Evolutionary conservation across 441 rosid species (phyloP).

Genomic region (Populus hybrid): DNA sequence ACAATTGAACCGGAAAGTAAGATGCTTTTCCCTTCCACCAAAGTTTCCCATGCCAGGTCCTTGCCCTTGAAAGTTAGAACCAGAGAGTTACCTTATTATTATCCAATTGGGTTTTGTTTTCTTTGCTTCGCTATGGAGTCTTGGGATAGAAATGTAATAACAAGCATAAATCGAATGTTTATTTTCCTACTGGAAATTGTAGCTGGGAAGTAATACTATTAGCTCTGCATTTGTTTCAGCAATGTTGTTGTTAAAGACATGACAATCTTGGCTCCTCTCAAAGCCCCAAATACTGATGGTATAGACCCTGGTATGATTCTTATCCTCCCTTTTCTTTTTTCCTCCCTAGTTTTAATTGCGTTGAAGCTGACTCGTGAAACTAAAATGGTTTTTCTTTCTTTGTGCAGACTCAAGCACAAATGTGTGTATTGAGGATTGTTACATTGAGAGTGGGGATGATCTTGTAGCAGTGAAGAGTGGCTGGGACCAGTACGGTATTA

Average conservation of each 20-base stretch:
- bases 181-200: not conserved
- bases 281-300: conserved; percentile 97
- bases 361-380: not conserved
- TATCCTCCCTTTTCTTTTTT: conserved; percentile 4
- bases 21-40: not conserved
- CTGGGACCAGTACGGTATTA: conserved; percentile 95
- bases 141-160: not conserved
- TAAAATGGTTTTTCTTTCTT: conserved; percentile 3
- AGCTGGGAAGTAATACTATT: not conserved
- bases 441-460: conserved; percentile 92
- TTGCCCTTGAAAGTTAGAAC: not conserved
- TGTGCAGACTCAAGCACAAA: conserved; percentile 75
- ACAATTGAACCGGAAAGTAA: not conserved
- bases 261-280: conserved; percentile 87
- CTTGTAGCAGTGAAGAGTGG: conserved; percentile 95
- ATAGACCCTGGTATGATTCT: conserved; percentile 75
- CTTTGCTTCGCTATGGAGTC: not conserved
- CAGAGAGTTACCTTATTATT: not conserved
- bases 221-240: conserved; percentile 36
- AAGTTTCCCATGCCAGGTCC: not conserved
- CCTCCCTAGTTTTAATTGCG: not conserved
- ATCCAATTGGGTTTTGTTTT: not conserved
- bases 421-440: conserved; percentile 88
- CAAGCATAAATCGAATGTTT: not conserved
- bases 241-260: conserved; percentile 75